Evolutionary conservation across 1,284 basidiomycete genomes (phyloP).

Genomic region (Malassezia vespertilionis): DNA sequence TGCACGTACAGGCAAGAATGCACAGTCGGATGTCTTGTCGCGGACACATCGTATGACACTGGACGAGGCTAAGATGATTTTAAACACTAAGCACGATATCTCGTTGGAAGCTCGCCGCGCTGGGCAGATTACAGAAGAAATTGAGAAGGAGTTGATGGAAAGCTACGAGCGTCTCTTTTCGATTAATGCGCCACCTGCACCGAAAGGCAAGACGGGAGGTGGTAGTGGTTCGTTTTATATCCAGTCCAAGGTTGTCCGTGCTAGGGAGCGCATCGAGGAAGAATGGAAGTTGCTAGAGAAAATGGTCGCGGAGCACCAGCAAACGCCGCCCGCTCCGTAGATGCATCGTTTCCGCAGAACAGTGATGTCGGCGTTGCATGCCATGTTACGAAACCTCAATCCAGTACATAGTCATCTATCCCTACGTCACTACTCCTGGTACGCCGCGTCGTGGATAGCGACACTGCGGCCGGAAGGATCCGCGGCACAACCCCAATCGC

Average conservation of each 20-base stretch:
- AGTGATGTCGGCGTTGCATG: too few relatives aligned
- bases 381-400: too few relatives aligned
- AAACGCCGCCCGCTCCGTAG: not conserved
- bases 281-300: constrained; percentile 51
- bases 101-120: constrained; percentile 18
- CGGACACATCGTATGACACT: constrained; percentile 81
- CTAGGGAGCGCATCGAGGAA: constrained; percentile 83
- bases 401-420: too few relatives aligned
- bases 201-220: constrained; percentile 41
- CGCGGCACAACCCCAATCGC: constrained; percentile 86
- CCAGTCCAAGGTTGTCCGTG: constrained; percentile 89
- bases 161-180: constrained; percentile 84
- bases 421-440: constrained; percentile 48
- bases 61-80: constrained; percentile 86
- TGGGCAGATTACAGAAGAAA: constrained; percentile 19
- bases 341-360: not conserved
- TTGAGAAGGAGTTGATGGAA: constrained; percentile 47
- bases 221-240: constrained; percentile 56
- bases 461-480: constrained; percentile 94
- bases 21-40: constrained; percentile 47
- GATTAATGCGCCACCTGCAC: constrained; percentile 58
- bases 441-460: constrained; percentile 87
- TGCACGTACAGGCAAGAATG: constrained; percentile 38
- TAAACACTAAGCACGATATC: constrained; percentile 68
- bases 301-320: not conserved